Base-by-base conservation (phyloP, 257 asterid species). In the Lycium ferocissimum region DNA sequence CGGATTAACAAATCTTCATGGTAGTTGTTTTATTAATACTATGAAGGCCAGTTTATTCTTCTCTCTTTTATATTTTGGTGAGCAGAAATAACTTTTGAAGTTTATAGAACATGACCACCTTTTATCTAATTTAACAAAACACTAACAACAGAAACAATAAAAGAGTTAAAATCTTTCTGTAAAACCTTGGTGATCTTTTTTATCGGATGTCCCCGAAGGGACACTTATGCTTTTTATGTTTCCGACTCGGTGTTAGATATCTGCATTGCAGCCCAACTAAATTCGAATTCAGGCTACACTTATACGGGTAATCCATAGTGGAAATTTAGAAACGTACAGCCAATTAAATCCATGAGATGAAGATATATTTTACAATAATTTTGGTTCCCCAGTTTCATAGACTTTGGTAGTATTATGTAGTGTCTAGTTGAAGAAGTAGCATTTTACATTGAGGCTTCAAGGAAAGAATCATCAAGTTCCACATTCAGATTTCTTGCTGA, bases 401-500 rank as follows among this genome's bases (percentile, higher is more conserved):
- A 70, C 22, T 70, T 40, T 17, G 54, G 14, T 70, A 70, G 76
- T 67, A 67, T 35, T 22, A 9, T 35, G 9, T 67, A 37, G 22
- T 33, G 73, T 69, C 51, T 1, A 6, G 76, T 69, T 69, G 26
- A 37, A 17, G 79, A 38, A 40, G 54, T 17, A 3, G 9, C 54
- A 45, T 72, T 9, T 72, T 45, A 72, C 17, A 43, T 5, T 72
- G 80, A 43, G 53, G 56, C 11, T 18, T n/a, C 10, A 18, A 43
- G 54, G 18, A 45, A 11, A 72, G 35, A 9, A 72, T 71, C 79
- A 71, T 71, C 80, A 45, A 43, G 58, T n/a, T 43, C 58, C 61
- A 47, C 59, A 45, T 90, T 87, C 89, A 96, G 71, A 85, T 92
- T 93, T 86, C 56, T 92, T 1, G 95, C 1, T 9, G 98, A 96